Evolutionary conservation across 192 early-diverging fungal species (phyloP), one percentile per base, ranked within the genome.

Genomic region (Podila epigama): DNA sequence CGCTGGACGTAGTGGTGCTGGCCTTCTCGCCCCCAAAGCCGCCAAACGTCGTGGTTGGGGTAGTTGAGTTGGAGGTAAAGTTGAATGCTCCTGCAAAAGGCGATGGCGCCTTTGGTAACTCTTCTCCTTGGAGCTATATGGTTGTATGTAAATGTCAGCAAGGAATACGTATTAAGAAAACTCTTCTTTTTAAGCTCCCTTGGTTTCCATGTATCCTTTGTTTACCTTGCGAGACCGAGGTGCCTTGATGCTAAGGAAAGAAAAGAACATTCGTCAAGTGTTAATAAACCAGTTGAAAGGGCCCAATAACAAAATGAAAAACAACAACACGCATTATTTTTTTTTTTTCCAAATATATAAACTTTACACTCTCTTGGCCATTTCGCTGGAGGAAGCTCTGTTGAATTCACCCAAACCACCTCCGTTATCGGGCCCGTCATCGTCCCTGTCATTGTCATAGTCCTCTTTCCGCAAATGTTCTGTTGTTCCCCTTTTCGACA

Each of bases 401-500:
- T 55, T 65, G 63, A 65, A 65, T 28, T 22, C 39, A 12, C 63
- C 63, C 37, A 55, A n/a, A n/a, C 40, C 35, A 40, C 35, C 12
- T 15, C 35, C n/a, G n/a, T n/a, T n/a, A 36, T 15, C 41, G 39
- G 33, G 12, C 36, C 44, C 52, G 22, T 65, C 63, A 32, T 65
- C 28, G 28, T 32, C 50, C 31, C 22, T 33, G 27, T 65, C 63
- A 10, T 51, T 36, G 44, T 65, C 63, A 31, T 65, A 65, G 33
- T 65, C 52, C 29, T 65, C 63, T 52, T 65, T 65, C 22, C 51
- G 54, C 29, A 65, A 31, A 27, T 65, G 63, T 18, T 53, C 37
- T 33, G 54, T 52, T 15, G 29, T 54, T 55, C 63, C 63, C 15
- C 63, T 51, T 39, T 65, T 65, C 28, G 63, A 65, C 63, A 65